Conservation (phyloP, 306 rosid species). For the Cicer pinnatifidum region DNA sequence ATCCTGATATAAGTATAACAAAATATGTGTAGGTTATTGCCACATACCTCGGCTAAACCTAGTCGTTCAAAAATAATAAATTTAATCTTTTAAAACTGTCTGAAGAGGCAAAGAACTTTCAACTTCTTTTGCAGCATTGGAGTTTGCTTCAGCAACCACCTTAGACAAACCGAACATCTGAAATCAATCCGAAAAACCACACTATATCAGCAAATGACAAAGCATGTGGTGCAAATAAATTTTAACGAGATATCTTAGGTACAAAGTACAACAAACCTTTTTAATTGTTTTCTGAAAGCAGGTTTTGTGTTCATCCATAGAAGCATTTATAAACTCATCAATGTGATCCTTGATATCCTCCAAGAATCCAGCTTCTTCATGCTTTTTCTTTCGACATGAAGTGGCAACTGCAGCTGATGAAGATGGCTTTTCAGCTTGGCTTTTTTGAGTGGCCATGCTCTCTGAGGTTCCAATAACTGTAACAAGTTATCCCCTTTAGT, state of each 20-base stretch:
- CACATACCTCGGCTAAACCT: neutral
- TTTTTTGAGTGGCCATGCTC: conserved; percentile 62
- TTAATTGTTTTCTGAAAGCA: conserved; percentile 80
- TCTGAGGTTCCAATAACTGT: conserved; percentile 33
- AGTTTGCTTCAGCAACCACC: conserved; percentile 65
- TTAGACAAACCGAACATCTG: conserved; percentile 95
- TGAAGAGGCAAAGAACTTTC: conserved; percentile 77
- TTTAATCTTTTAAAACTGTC: conserved; percentile 63
- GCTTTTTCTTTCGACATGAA: conserved; percentile 84
- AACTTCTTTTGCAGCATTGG: conserved; percentile 63
- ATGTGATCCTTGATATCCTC: conserved; percentile 88
- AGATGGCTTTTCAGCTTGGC: conserved; percentile 51
- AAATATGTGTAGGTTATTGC: neutral
- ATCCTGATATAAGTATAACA: neutral
- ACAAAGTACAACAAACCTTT: conserved; percentile 56
- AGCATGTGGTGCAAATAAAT: neutral
- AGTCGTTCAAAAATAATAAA: conserved; percentile 9
- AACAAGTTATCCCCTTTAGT: conserved; percentile 27
- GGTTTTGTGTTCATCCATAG: conserved; percentile 90
- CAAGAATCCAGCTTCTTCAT: conserved; percentile 71
- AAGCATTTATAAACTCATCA: conserved; percentile 80
- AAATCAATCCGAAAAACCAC: conserved; percentile 36
- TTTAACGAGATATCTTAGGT: conserved; percentile 27
- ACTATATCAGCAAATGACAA: conserved; percentile 28
- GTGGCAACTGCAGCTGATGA: conserved; percentile 49